phyloP scores from a whole-genome alignment of 495 filamentous ascomycete genomes.

The Neurospora hispaniola region DNA sequence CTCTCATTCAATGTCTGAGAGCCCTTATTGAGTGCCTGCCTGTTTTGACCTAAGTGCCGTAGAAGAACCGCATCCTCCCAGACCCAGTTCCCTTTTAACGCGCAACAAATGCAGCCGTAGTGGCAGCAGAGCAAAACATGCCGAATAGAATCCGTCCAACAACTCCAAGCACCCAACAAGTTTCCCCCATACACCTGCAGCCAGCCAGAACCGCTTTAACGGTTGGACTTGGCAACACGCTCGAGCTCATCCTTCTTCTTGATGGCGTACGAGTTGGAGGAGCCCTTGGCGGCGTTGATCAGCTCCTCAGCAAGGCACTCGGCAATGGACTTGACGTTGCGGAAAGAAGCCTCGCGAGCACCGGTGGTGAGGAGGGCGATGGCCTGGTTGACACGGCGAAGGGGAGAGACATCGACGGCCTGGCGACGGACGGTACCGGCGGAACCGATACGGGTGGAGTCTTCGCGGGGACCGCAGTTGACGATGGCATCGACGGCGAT shows the following conservation, averaged over 20 bases:
- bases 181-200: conserved; percentile 16
- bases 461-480: conserved; percentile 99
- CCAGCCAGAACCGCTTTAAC: conserved; percentile 50
- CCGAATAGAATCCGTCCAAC: conserved; percentile 34
- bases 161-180: conserved; percentile 21
- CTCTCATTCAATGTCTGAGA: background rate
- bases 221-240: conserved; percentile 99
- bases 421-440: conserved; percentile 99
- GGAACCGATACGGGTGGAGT: conserved; percentile 97
- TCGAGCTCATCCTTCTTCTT: conserved; percentile 99
- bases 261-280: conserved; percentile 99
- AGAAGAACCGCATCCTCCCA: background rate
- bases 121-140: conserved; percentile 36
- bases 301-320: conserved; percentile 99
- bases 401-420: conserved; percentile 98
- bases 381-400: conserved; percentile 98
- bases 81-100: background rate
- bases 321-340: conserved; percentile 96
- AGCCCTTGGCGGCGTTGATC: conserved; percentile 99
- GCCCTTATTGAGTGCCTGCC: conserved; percentile 1
- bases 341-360: conserved; percentile 93
- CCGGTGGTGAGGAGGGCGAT: conserved; percentile 96
- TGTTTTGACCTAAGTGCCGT: background rate
- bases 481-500: conserved; percentile 98
- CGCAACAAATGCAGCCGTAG: background rate